Evolutionary conservation across 2,329 filamentous ascomycete species (phyloP).

Genomic region (Aspergillus alliaceus): DNA sequence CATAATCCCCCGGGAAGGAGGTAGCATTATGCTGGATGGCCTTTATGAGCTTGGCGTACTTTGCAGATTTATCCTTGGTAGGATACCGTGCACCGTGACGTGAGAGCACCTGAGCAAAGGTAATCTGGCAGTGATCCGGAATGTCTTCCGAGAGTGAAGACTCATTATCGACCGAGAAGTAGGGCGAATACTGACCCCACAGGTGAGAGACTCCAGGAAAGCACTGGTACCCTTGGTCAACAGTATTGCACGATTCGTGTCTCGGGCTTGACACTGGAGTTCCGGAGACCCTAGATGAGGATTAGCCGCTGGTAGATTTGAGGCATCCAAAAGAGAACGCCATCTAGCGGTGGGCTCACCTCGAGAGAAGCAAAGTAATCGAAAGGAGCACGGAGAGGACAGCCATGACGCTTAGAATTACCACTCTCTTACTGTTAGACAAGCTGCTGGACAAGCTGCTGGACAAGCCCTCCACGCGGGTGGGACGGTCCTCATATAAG

Average conservation of each 20-base stretch:
- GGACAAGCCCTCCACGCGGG: background rate
- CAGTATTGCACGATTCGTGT: constrained; percentile 49
- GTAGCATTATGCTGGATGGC: constrained; percentile 62
- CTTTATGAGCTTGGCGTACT: constrained; percentile 64
- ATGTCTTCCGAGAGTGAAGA: constrained; percentile 62
- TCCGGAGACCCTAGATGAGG: constrained; percentile 9
- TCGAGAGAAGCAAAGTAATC: constrained; percentile 10
- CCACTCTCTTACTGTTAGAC: background rate
- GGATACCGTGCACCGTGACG: constrained; percentile 84
- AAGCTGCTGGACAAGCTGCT: background rate
- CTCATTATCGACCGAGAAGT: constrained; percentile 64
- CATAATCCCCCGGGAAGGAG: constrained; percentile 62
- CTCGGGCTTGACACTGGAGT: background rate
- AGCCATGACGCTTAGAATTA: constrained; percentile 11
- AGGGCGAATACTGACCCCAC: constrained; percentile 90
- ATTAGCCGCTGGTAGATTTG: constrained; percentile 1
- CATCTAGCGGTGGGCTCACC: constrained; percentile 7
- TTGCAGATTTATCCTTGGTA: constrained; percentile 64
- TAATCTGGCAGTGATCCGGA: constrained; percentile 69
- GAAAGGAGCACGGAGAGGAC: constrained; percentile 11
- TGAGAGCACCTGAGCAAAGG: constrained; percentile 78
- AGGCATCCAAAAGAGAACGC: background rate
- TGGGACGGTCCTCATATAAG: constrained; percentile 12
- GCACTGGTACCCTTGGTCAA: constrained; percentile 63
- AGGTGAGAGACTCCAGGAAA: constrained; percentile 60